phyloP scores from a whole-genome alignment of 73 alveolate genomes.

The Paramecium bursaria region DNA sequence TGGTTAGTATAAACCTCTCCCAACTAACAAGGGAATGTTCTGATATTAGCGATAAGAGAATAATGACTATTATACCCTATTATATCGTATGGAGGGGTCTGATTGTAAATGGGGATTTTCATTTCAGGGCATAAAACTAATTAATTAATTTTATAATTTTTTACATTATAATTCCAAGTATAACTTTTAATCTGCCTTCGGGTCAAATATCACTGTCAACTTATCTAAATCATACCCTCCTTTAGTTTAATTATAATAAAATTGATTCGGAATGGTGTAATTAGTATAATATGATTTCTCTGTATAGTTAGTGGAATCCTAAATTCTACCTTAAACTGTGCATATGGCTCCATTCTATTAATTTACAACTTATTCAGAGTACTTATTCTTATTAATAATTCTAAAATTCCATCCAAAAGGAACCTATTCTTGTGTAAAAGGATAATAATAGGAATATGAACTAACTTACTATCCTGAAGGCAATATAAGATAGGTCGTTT shows the following conservation, averaged over 20 bases:
- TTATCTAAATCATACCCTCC: constrained; percentile 33
- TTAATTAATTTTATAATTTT: background rate
- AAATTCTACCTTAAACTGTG: constrained; percentile 4
- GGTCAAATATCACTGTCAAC: constrained; percentile 20
- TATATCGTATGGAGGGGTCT: background rate
- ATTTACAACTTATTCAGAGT: constrained; percentile 10
- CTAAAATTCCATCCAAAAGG: constrained; percentile 33
- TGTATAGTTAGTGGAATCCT: background rate
- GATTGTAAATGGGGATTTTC: constrained; percentile 10
- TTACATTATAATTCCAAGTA: constrained; percentile 42
- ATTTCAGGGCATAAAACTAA: constrained; percentile 4
- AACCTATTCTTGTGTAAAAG: constrained; percentile 22
- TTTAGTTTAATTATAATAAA: background rate
- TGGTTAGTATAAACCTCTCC: constrained; percentile 29
- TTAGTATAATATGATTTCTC: background rate
- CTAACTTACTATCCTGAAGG: constrained; percentile 50
- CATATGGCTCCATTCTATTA: constrained; percentile 8
- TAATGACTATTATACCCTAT: background rate
- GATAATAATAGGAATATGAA: background rate
- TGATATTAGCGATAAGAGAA: background rate
- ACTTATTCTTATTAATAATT: constrained; percentile 40
- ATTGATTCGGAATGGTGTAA: background rate
- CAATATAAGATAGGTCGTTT: constrained; percentile 12
- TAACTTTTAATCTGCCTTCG: background rate
- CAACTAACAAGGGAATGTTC: constrained; percentile 51